Conservation (phyloP, 192 early-diverging fungal species). For the Bifiguratus adelaidae region DNA sequence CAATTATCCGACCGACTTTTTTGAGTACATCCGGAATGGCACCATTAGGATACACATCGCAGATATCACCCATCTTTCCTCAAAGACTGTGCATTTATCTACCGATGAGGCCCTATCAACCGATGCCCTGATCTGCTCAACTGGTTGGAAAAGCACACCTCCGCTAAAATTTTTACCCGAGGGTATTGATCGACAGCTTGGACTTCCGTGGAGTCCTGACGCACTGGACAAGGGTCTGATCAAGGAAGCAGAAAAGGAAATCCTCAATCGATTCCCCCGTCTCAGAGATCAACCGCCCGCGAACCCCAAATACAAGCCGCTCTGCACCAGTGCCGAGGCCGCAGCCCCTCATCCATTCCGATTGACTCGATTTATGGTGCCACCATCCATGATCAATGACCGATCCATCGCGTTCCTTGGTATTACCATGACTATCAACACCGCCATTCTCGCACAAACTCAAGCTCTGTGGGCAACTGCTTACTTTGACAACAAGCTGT, state of each 20-base stretch:
- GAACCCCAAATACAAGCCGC: neutral
- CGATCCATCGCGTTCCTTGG: slow-evolving; percentile 1
- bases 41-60: neutral
- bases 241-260: neutral
- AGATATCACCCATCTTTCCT: neutral
- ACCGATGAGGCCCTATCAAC: neutral
- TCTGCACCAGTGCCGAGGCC: neutral
- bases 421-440: neutral
- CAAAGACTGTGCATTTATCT: neutral
- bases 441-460: neutral
- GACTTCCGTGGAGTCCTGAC: neutral
- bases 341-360: slow-evolving; percentile 1
- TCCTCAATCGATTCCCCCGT: neutral
- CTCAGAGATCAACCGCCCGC: neutral
- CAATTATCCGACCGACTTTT: slow-evolving; percentile 3
- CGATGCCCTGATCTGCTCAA: slow-evolving; percentile 2
- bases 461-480: slow-evolving; percentile 4
- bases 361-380: slow-evolving; percentile 1
- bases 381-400: neutral
- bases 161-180: slow-evolving; percentile 2
- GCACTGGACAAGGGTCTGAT: neutral
- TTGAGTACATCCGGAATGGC: slow-evolving; percentile 2
- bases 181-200: neutral
- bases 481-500: neutral
- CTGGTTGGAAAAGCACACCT: slow-evolving; percentile 1